These are phyloP conservation scores for Nakazawaea ernobii DNA, from an alignment of 805 yeast genomes.

Conservation along the genomic window DNA sequence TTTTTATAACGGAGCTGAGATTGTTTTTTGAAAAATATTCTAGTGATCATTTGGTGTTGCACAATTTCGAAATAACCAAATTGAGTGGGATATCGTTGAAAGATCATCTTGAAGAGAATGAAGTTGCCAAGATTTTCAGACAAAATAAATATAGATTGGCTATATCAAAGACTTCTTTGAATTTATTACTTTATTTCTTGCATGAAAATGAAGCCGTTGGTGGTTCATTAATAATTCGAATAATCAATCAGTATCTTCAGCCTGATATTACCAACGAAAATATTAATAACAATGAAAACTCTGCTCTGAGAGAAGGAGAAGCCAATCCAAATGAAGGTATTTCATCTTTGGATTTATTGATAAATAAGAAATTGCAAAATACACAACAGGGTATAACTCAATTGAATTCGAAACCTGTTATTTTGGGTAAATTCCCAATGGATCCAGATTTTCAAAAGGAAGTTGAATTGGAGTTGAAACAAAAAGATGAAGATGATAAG, in stretches of 20 bases:
- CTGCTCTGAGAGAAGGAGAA: slow-evolving; percentile 43
- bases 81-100: slow-evolving; percentile 70
- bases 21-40: slow-evolving; percentile 70
- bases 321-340: slow-evolving; percentile 48
- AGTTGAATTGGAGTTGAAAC: slow-evolving; percentile 74
- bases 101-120: slow-evolving; percentile 80
- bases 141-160: slow-evolving; percentile 67
- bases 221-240: slow-evolving; percentile 79
- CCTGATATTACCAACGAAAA: slow-evolving; percentile 35
- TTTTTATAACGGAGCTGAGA: slow-evolving; percentile 56
- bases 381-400: slow-evolving; percentile 13
- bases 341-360: slow-evolving; percentile 33
- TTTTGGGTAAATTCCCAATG: slow-evolving; percentile 77
- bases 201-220: slow-evolving; percentile 92
- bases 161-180: slow-evolving; percentile 80
- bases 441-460: slow-evolving; percentile 84
- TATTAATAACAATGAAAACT: slow-evolving; percentile 21
- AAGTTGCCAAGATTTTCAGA: slow-evolving; percentile 69
- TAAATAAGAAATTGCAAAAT: slow-evolving; percentile 19
- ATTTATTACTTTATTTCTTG: slow-evolving; percentile 74
- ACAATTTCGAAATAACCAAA: slow-evolving; percentile 69
- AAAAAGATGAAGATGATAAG: slow-evolving; percentile 54
- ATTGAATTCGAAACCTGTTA: slow-evolving; percentile 68
- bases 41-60: slow-evolving; percentile 67
- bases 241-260: slow-evolving; percentile 78